These are phyloP conservation scores for Cutaneotrichosporon sp. DNA, from an alignment of 1,284 basidiomycete genomes.

Conservation along the genomic window DNA sequence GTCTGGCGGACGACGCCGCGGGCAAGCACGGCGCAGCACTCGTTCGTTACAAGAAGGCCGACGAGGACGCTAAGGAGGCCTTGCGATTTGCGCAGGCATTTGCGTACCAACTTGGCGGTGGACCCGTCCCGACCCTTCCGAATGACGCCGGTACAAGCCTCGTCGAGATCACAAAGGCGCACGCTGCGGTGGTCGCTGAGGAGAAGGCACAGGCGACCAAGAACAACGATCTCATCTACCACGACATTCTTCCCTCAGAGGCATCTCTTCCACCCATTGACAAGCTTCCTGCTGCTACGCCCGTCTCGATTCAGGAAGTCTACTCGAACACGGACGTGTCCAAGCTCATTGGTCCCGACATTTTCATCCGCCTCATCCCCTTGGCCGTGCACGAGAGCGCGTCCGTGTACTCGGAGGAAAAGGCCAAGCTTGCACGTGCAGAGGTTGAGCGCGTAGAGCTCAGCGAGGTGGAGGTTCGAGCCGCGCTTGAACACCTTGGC, in stretches of 20 bases:
- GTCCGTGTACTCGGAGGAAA: constrained; percentile 95
- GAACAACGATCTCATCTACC: constrained; percentile 98
- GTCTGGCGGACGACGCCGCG: constrained; percentile 67
- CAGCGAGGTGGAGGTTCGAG: constrained; percentile 73
- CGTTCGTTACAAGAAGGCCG: constrained; percentile 72
- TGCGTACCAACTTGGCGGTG: constrained; percentile 64
- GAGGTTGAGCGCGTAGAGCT: constrained; percentile 83
- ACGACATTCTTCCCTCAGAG: constrained; percentile 78
- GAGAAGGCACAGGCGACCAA: constrained; percentile 69
- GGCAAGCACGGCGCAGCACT: constrained; percentile 83
- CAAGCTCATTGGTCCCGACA: constrained; percentile 86
- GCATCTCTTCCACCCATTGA: constrained; percentile 77
- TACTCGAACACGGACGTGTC: constrained; percentile 88
- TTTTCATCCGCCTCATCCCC: constrained; percentile 84
- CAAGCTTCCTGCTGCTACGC: constrained; percentile 68
- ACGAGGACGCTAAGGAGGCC: constrained; percentile 79
- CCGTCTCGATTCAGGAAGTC: constrained; percentile 88
- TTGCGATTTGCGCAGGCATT: constrained; percentile 65
- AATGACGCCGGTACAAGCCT: constrained; percentile 75
- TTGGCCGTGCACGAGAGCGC: constrained; percentile 94
- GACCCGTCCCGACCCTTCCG: constrained; percentile 74
- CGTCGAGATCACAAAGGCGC: constrained; percentile 74
- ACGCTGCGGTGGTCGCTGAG: constrained; percentile 70
- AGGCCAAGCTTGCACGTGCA: constrained; percentile 86
- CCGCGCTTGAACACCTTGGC: constrained; percentile 75